Base-by-base conservation (phyloP, 169 alveolate genomes). In the Plasmodium vivax region DNA sequence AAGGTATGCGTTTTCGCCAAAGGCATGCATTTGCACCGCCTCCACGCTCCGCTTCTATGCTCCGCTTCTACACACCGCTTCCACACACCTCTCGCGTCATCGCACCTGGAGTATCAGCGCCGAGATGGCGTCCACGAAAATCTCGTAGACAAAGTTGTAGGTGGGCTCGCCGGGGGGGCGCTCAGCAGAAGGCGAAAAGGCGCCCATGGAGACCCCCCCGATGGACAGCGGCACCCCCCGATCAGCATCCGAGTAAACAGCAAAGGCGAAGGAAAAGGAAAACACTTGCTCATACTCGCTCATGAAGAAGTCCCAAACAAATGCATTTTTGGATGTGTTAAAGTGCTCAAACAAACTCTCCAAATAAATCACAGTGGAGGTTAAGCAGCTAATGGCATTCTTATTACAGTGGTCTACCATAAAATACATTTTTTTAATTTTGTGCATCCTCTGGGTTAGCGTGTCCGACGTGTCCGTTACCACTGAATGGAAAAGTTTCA, bases 231-330 rank as follows among this genome's bases (percentile, higher is more conserved):
- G 10, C 9, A 14, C 16, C 58, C 30, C 10, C 27, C 10, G 27
- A 62, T 88, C 73, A 62, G 10, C 62, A 27, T 80, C 56, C 1
- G 90, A 80, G 38, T 56, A 80, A 10, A 88, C 51, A 62, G 62
- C 82, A 74, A 80, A 88, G 9, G 75, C 77, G n/a, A 88, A 80
- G 51, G 90, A 58, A 80, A 88, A 88, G 2, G 12, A 68, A 43
- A 88, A 88, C 23, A 62, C 6, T 7, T 88, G 71, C 10, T 88
- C 34, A 30, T 80, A 88, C 5, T 88, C 72, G 56, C 72, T 80
- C 91, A 62, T 62, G 82, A 80, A 88, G 3, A 80, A 88, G 58
- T 88, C 94, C 94, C 94, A 88, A 3, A 68, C 32, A 14, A 88
- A 88, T 23, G 72, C 38, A 58, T 43, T 14, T 10, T 77, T 88